Base-by-base conservation (phyloP, 2,329 filamentous ascomycete genomes). In the Alternaria angustiovoidea region DNA sequence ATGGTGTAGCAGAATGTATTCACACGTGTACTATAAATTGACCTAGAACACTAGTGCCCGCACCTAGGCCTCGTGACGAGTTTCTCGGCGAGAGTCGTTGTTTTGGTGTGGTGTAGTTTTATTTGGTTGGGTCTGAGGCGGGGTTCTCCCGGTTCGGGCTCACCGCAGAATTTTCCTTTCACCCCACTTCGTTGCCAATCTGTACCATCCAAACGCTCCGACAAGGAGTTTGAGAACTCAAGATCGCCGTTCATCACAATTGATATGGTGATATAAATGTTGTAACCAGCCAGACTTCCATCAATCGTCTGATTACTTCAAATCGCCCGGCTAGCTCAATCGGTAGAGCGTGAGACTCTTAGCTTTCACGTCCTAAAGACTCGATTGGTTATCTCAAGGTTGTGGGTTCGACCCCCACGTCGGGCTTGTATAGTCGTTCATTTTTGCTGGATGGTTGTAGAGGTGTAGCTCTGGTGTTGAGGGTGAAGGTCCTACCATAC, bases 281-380 rank as follows among this genome's bases (percentile, higher is more conserved):
- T 16, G 0, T 14, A 7, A 51, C 7, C 8, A 2, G 0, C 2
- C 1, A 5, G 3, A 2, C 2, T n/a, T 22, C 0, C n/a, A 51
- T 51, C 34, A 51, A 49, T 49, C 20, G 34, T 3, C 7, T 18
- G 20, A 24, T 49, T 26, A n/a, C 46, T 36, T 38, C 46, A 36
- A 38, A 49, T 39, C 22, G 64, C 64, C 64, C 55, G 63, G 64
- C 57, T 67, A 62, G 64, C 74, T 74, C 72, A 77, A 78, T 78
- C 76, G 76, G 75, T 78, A 78, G 76, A 76, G 76, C 76, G 74
- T 78, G 70, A 78, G 76, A 77, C 75, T 78, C 75, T 78, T 78
- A 77, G 59, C 49, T 51, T 51, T 51, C 49, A 51, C 49, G 49
- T 51, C 49, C 34, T 51, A 26, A 51, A 51, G 49, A 51, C 49